Evolutionary conservation across 73 alveolate genomes (phyloP).

Genomic region (Paramecium sonneborni): DNA sequence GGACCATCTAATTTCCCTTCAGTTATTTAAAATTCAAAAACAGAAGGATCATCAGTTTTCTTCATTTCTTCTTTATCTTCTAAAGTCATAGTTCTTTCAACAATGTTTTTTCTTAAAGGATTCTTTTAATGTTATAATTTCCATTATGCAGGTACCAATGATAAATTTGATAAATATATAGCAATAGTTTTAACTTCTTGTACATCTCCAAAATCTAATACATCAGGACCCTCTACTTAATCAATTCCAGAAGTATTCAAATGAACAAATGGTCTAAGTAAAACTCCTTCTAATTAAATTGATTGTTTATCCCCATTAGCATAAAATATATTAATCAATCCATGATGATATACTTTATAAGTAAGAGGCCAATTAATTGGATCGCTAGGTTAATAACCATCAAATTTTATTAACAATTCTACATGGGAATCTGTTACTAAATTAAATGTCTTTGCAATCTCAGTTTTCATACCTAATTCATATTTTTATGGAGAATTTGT

Average conservation of each 20-base stretch:
- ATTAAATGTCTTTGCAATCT: conserved; percentile 51
- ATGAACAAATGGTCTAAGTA: conserved; percentile 74
- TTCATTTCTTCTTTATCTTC: conserved; percentile 76
- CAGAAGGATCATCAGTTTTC: conserved; percentile 85
- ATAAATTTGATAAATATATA: conserved; percentile 72
- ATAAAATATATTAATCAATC: conserved; percentile 64
- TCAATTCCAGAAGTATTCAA: conserved; percentile 70
- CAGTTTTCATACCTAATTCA: conserved; percentile 56
- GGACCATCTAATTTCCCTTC: conserved; percentile 63
- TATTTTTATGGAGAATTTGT: conserved; percentile 70
- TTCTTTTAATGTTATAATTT: conserved; percentile 76
- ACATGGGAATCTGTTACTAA: conserved; percentile 58
- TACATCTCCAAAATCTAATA: conserved; percentile 77
- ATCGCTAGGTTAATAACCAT: conserved; percentile 71
- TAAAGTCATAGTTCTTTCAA: conserved; percentile 75
- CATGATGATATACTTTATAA: conserved; percentile 69
- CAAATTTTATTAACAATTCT: conserved; percentile 68
- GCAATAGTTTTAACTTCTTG: conserved; percentile 67
- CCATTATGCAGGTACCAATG: conserved; percentile 83
- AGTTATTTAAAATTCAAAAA: conserved; percentile 79
- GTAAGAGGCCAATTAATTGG: conserved; percentile 83
- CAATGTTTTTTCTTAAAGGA: conserved; percentile 70
- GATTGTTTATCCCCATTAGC: conserved; percentile 75
- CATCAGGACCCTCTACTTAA: conserved; percentile 76
- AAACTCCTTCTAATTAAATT: conserved; percentile 69